phyloP scores from a whole-genome alignment of 179 eudicot species.

The Gypsophila paniculata region DNA sequence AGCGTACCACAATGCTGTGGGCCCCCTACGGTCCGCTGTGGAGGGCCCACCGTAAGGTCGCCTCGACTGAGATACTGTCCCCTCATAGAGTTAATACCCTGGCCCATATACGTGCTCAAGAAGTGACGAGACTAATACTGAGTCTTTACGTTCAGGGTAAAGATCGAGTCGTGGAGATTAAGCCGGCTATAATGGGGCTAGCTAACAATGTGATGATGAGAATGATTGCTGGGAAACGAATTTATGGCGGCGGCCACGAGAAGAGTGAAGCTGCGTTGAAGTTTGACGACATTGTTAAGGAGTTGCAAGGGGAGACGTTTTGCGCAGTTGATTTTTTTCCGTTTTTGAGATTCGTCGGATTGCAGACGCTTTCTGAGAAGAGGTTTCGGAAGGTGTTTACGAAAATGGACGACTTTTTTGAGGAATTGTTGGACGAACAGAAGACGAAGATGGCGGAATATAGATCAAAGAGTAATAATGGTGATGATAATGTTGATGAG shows the following conservation, averaged over 20 bases:
- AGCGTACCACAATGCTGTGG: slow-evolving; percentile 22
- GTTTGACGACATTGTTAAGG: slow-evolving; percentile 18
- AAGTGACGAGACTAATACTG: slow-evolving; percentile 13
- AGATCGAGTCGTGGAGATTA: not conserved
- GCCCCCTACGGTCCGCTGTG: slow-evolving; percentile 29
- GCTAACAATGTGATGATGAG: slow-evolving; percentile 29
- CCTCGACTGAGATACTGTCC: slow-evolving; percentile 27
- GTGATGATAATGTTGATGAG: not conserved
- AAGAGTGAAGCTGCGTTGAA: slow-evolving; percentile 13
- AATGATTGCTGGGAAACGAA: slow-evolving; percentile 33
- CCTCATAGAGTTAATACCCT: slow-evolving; percentile 14
- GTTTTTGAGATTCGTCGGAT: slow-evolving; percentile 19
- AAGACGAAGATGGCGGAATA: slow-evolving; percentile 5
- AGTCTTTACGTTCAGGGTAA: not conserved
- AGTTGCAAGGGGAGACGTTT: slow-evolving; percentile 17
- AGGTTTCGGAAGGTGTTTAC: not conserved
- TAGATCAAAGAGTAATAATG: not conserved
- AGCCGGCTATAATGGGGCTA: slow-evolving; percentile 11
- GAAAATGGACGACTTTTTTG: slow-evolving; percentile 20
- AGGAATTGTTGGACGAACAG: slow-evolving; percentile 25
- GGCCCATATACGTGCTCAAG: slow-evolving; percentile 20
- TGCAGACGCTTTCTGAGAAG: slow-evolving; percentile 13
- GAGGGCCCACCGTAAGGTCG: slow-evolving; percentile 28
- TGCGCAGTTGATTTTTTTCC: slow-evolving; percentile 28
- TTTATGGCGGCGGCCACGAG: slow-evolving; percentile 9